Conservation (phyloP, 805 yeast species). For the Candida germanica region DNA sequence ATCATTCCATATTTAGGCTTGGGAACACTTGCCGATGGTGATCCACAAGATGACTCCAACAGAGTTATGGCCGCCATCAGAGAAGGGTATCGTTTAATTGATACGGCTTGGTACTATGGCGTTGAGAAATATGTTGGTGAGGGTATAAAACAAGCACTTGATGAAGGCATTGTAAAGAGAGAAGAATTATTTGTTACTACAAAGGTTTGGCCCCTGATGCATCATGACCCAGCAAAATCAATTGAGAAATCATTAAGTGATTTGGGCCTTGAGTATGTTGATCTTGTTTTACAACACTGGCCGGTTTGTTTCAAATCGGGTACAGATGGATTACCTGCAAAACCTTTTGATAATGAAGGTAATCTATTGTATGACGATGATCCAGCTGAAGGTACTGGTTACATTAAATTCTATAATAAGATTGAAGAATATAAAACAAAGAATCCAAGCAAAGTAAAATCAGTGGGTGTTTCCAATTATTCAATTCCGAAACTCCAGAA, state of each 20-base stretch:
- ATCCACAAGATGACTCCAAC: slow-evolving; percentile 27
- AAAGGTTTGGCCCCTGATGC: slow-evolving; percentile 43
- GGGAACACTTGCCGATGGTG: slow-evolving; percentile 45
- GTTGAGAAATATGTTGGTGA: slow-evolving; percentile 43
- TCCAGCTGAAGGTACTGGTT: slow-evolving; percentile 30
- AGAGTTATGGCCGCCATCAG: slow-evolving; percentile 38
- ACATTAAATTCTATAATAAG: slow-evolving; percentile 27
- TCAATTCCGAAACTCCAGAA: slow-evolving; percentile 25
- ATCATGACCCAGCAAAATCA: slow-evolving; percentile 40
- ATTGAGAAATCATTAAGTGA: slow-evolving; percentile 37
- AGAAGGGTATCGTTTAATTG: slow-evolving; percentile 49
- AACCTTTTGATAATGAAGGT: slow-evolving; percentile 37
- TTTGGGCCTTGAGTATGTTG: slow-evolving; percentile 46
- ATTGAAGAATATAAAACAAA: slow-evolving; percentile 28
- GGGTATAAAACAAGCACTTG: slow-evolving; percentile 46
- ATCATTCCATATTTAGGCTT: slow-evolving; percentile 66
- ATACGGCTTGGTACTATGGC: slow-evolving; percentile 51
- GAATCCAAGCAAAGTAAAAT: slow-evolving; percentile 27
- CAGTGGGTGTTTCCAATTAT: slow-evolving; percentile 38
- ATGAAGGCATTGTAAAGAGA: slow-evolving; percentile 46
- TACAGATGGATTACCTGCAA: slow-evolving; percentile 35
- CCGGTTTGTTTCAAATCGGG: slow-evolving; percentile 43
- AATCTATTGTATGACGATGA: slow-evolving; percentile 31
- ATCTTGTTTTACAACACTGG: slow-evolving; percentile 49
- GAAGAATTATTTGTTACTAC: slow-evolving; percentile 42